These are phyloP conservation scores for Pestalotiopsis fici DNA, from an alignment of 2,329 filamentous ascomycete genomes.

Conservation along the genomic window DNA sequence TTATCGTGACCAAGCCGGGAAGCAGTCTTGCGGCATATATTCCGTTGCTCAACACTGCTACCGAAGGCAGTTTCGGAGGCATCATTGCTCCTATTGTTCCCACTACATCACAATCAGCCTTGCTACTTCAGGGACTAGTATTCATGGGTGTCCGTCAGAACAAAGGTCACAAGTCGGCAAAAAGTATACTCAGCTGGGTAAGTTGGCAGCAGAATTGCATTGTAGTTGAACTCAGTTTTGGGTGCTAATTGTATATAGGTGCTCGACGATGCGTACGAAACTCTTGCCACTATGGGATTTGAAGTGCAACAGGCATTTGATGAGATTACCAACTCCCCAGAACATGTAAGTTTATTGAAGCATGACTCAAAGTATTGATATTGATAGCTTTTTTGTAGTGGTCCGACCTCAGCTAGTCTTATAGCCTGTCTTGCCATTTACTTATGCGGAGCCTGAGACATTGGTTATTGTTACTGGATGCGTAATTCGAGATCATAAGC, in stretches of 20 bases:
- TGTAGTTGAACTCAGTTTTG: not conserved
- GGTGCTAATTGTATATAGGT: constrained; percentile 19
- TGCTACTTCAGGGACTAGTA: constrained; percentile 76
- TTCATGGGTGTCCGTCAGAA: constrained; percentile 81
- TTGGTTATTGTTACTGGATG: not conserved
- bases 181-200: constrained; percentile 80
- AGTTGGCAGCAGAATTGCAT: constrained; percentile 32
- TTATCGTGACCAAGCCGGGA: constrained; percentile 75
- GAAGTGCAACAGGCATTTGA: constrained; percentile 33
- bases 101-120: constrained; percentile 64
- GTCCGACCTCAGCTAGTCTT: not conserved
- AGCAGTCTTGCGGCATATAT: constrained; percentile 70
- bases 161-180: constrained; percentile 73
- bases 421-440: not conserved
- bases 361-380: not conserved
- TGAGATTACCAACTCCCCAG: constrained; percentile 33
- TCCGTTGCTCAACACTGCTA: constrained; percentile 63
- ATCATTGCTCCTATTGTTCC: constrained; percentile 81
- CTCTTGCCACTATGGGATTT: constrained; percentile 32
- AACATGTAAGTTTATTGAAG: constrained; percentile 26
- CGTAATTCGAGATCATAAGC: not conserved
- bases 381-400: not conserved
- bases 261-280: constrained; percentile 30
- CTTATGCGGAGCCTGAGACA: not conserved
- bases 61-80: constrained; percentile 64